These are phyloP conservation scores for Xerophyta viscosa DNA, from an alignment of 106 monocot species.

Conservation along the genomic window DNA sequence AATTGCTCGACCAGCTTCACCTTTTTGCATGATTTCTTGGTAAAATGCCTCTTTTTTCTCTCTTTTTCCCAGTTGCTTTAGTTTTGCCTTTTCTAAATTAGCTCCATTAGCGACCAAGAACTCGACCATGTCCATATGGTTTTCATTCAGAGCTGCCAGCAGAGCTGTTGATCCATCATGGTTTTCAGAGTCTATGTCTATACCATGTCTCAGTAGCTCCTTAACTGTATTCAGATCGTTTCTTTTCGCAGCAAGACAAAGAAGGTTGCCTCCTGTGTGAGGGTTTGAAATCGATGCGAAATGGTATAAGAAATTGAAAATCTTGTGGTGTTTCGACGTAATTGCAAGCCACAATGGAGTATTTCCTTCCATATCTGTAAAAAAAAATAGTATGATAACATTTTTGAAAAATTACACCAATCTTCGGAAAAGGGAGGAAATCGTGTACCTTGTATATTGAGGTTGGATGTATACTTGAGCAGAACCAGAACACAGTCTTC, in stretches of 20 bases:
- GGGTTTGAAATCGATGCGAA: conserved; percentile 39
- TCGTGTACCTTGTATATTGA: conserved; percentile 53
- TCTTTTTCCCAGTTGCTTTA: conserved; percentile 5
- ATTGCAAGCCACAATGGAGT: conserved; percentile 80
- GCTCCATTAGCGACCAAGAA: conserved; percentile 72
- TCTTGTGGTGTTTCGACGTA: conserved; percentile 45
- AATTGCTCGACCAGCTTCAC: conserved; percentile 39
- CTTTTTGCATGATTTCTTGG: conserved; percentile 38
- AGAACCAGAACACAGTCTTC: conserved; percentile 71
- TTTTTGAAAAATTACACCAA: not conserved
- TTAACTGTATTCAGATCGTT: conserved; percentile 53
- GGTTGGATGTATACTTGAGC: conserved; percentile 60
- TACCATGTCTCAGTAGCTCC: conserved; percentile 60
- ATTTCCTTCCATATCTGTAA: conserved; percentile 69
- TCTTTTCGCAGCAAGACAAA: conserved; percentile 68
- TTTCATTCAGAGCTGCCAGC: conserved; percentile 39
- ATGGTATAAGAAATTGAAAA: conserved; percentile 73
- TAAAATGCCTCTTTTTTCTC: conserved; percentile 14
- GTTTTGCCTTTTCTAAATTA: conserved; percentile 29
- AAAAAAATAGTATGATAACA: not conserved
- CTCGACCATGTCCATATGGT: conserved; percentile 36
- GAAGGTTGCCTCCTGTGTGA: conserved; percentile 48
- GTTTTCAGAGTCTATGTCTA: conserved; percentile 50
- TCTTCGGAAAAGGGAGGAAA: no score
- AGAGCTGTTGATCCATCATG: conserved; percentile 48